Base-by-base conservation (phyloP, 768 basidiomycete species). In the Leccinum subtestaceum region DNA sequence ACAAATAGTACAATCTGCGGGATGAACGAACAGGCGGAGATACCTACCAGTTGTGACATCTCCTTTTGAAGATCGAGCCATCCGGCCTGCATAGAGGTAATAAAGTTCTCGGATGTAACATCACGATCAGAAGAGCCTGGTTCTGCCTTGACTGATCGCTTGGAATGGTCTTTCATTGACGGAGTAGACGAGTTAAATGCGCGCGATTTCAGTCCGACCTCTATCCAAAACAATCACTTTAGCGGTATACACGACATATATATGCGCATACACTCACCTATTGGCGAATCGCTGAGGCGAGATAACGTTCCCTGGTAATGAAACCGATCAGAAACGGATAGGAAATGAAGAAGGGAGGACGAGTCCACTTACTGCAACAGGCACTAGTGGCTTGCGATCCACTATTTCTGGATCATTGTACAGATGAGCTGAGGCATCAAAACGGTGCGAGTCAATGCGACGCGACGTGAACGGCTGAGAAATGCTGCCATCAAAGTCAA, bases 231-330 rank as follows among this genome's bases (percentile, higher is more conserved):
- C 43, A 13, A 50, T 52, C 48, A 40, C 27, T 15, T 9, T 19
- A 10, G n/a, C 9, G 10, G 15, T 7, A 29, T 50, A 2, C 17
- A 31, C n/a, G 15, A 51, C 46, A 10, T 8, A 34, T 47, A 3
- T 17, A 31, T 23, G 52, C 59, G 65, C 62, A 67, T 67, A 71
- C 55, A 67, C 65, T 4, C 59, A 74, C 71, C 71, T 27, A 52
- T 47, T 51, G 56, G 50, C 9, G 65, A 63, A 7, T 62, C 60
- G 17, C 52, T 57, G 15, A 54, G 38, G 12, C 50, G 53, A 55
- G 51, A 59, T 8, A 61, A 31, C 17, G 51, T 17, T 58, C 61
- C 63, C 68, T 70, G 23, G 3, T 2, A 3, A 4, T 15, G 4
- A 34, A 52, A 32, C 4, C 2, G 17, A 47, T 60, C n/a, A 38